Evolutionary conservation across 2,329 filamentous ascomycete genomes (phyloP).

Genomic region (Paracorniculantispora psalliotae): DNA sequence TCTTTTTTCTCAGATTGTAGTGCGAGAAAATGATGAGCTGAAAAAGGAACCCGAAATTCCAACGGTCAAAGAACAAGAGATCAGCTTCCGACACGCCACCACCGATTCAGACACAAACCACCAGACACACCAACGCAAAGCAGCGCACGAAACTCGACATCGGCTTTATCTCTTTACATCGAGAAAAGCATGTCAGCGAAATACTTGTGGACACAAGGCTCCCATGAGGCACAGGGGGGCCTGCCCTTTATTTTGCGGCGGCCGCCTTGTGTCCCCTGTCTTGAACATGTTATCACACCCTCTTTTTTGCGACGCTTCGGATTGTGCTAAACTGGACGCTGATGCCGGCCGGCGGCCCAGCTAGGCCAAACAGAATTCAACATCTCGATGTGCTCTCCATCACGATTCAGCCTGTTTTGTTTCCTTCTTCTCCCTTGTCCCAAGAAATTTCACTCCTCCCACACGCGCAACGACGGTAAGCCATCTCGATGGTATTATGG

Average conservation of each 20-base stretch:
- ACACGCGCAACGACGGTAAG: neutral
- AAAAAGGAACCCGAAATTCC: neutral
- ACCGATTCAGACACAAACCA: neutral
- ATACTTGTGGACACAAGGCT: neutral
- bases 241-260: neutral
- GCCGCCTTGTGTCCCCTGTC: neutral
- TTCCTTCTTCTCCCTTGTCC: neutral
- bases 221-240: neutral
- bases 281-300: neutral
- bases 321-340: neutral
- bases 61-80: neutral
- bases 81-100: neutral
- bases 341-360: neutral
- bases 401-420: neutral
- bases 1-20: neutral
- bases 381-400: conserved; percentile 7
- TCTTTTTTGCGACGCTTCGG: neutral
- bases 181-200: neutral
- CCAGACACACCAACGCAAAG: neutral
- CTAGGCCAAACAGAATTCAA: neutral
- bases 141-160: neutral
- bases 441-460: neutral
- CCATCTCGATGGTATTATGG: neutral
- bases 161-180: neutral
- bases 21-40: neutral